phyloP scores from a whole-genome alignment of 495 filamentous ascomycete genomes.

The Aspergillus steynii region DNA sequence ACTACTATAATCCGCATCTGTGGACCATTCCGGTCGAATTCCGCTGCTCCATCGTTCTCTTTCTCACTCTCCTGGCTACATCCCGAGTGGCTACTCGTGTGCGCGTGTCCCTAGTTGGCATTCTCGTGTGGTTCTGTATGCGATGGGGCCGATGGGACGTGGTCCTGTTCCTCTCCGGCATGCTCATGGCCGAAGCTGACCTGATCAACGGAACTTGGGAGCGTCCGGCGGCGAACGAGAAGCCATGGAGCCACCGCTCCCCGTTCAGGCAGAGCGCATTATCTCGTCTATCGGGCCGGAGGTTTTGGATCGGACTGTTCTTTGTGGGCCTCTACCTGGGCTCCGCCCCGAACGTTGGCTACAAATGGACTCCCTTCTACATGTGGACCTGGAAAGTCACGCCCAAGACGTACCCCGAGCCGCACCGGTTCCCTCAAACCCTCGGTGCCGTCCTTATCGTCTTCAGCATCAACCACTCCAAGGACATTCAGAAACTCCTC shows the following conservation, averaged over 20 bases:
- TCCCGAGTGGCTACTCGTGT: conserved; percentile 48
- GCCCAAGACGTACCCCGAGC: conserved; percentile 43
- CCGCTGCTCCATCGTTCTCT: conserved; percentile 63
- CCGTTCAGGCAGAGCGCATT: conserved; percentile 28
- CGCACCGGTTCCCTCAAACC: conserved; percentile 47
- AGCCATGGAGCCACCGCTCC: conserved; percentile 23
- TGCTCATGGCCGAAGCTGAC: conserved; percentile 60
- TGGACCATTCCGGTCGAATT: conserved; percentile 79
- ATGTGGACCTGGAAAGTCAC: conserved; percentile 43
- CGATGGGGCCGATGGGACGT: conserved; percentile 59
- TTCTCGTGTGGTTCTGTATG: conserved; percentile 56
- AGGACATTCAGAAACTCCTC: conserved; percentile 54
- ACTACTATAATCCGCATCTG: conserved; percentile 64
- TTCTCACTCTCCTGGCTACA: conserved; percentile 58
- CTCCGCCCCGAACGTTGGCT: conserved; percentile 44
- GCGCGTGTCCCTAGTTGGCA: conserved; percentile 45
- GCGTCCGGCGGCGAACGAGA: conserved; percentile 20
- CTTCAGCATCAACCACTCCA: conserved; percentile 54
- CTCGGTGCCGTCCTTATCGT: conserved; percentile 58
- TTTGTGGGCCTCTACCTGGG: conserved; percentile 44
- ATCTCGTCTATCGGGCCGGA: conserved; percentile 43
- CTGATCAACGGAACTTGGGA: conserved; percentile 51
- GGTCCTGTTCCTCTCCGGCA: conserved; percentile 59
- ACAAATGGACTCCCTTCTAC: conserved; percentile 48
- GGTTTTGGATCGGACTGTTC: conserved; percentile 55